Percentiles rank a stretch among this genome's conserved stretches.
Conservation (phyloP, 2,329 filamentous ascomycete genomes). For the Fusarium denticulatum region DNA sequence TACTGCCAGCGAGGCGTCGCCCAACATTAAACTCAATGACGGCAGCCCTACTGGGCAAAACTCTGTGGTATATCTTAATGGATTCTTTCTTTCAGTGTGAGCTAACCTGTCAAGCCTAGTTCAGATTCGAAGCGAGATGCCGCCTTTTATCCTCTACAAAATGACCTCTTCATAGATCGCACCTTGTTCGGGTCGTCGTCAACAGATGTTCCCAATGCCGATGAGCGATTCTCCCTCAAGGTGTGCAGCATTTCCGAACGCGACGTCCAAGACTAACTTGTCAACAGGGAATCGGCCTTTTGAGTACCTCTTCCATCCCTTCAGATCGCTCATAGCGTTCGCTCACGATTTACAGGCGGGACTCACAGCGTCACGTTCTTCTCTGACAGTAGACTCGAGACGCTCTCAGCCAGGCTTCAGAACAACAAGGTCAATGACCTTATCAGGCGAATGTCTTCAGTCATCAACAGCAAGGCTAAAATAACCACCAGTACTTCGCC, state of each 20-base stretch:
- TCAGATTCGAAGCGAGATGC: background rate
- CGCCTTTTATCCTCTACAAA: background rate
- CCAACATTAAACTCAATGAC: background rate
- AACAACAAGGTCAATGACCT: slow-evolving; percentile 38
- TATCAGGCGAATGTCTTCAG: slow-evolving; percentile 27
- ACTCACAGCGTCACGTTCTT: slow-evolving; percentile 38
- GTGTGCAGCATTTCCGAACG: too few species aligned
- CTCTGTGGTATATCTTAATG: background rate
- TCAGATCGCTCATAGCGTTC: too few species aligned
- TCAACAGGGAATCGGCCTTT: slow-evolving; percentile 30
- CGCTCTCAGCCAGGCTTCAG: slow-evolving; percentile 27
- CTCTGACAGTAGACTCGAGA: slow-evolving; percentile 33
- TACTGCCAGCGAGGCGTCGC: accelerated
- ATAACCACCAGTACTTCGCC: slow-evolving; percentile 24
- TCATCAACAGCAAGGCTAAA: slow-evolving; percentile 29
- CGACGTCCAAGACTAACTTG: background rate
- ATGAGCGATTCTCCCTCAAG: slow-evolving; percentile 25
- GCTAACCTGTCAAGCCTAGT: background rate
- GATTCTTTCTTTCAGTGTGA: accelerated
- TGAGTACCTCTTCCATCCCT: slow-evolving; percentile 3
- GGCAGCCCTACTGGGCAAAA: background rate
- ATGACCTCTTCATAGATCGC: slow-evolving; percentile 28
- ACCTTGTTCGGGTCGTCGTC: slow-evolving; percentile 4
- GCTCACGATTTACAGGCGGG: background rate
- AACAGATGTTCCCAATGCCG: background rate